Conservation (phyloP, 2,329 filamentous ascomycete species). For the Diaporthe australafricana region DNA sequence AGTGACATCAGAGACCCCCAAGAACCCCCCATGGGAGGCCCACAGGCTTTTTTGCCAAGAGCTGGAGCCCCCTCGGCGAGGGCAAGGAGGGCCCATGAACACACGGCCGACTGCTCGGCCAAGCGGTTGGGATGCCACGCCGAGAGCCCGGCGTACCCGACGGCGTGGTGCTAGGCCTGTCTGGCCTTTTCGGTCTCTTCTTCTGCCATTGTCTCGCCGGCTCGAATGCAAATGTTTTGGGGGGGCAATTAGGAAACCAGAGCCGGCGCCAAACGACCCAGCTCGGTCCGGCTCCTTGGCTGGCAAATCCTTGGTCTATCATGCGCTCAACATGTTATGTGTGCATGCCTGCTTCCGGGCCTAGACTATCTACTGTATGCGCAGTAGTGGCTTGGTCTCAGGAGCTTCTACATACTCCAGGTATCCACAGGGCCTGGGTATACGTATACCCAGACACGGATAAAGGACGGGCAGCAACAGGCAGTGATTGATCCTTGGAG, state of each 20-base stretch:
- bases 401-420: too few relatives aligned
- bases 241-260: too few relatives aligned
- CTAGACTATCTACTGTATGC: too few relatives aligned
- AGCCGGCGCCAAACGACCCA: constrained; percentile 5
- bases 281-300: constrained; percentile 23
- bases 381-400: too few relatives aligned
- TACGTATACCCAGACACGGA: too few relatives aligned
- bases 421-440: too few relatives aligned
- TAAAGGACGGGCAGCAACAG: too few relatives aligned
- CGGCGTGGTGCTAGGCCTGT: constrained; percentile 6
- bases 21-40: not conserved
- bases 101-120: constrained; percentile 8
- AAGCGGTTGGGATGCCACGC: constrained; percentile 22
- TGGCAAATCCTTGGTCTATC: constrained; percentile 18
- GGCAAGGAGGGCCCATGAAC: constrained; percentile 24
- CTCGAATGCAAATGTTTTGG: too few relatives aligned
- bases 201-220: too few relatives aligned
- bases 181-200: too few relatives aligned
- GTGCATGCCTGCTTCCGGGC: too few relatives aligned
- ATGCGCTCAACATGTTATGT: not conserved
- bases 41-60: constrained; percentile 17
- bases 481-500: too few relatives aligned
- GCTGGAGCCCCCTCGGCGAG: constrained; percentile 13
- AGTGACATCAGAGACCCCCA: constrained; percentile 19
- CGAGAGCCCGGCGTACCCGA: constrained; percentile 23